These are phyloP conservation scores for Orbilia javanica DNA, from an alignment of 2,329 filamentous ascomycete genomes.

Conservation along the genomic window DNA sequence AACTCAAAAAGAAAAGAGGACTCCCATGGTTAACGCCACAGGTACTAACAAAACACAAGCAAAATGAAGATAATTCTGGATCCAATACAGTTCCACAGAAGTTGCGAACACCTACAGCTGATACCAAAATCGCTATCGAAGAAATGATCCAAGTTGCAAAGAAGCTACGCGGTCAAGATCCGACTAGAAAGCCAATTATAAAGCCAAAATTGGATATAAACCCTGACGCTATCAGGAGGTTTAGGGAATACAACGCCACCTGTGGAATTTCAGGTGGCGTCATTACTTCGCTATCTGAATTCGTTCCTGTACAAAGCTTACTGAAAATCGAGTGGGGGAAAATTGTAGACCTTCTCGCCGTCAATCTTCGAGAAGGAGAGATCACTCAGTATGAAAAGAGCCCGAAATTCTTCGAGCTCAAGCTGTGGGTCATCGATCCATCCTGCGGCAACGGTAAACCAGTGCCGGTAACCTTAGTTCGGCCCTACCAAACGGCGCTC, in stretches of 20 bases:
- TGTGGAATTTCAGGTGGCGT: conserved; percentile 32
- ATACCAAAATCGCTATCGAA: conserved; percentile 13
- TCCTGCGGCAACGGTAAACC: conserved; percentile 57
- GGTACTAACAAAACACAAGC: background rate
- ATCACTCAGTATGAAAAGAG: conserved; percentile 50
- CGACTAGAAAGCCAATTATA: conserved; percentile 14
- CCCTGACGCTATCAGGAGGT: conserved; percentile 27
- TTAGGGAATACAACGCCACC: conserved; percentile 25
- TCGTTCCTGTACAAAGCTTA: conserved; percentile 58
- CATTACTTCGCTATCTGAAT: conserved; percentile 60
- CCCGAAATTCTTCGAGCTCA: conserved; percentile 60
- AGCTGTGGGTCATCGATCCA: conserved; percentile 60
- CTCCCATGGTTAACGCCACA: conserved; percentile 46
- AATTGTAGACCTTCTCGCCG: conserved; percentile 60
- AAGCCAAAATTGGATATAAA: conserved; percentile 32
- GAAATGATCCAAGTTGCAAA: conserved; percentile 15
- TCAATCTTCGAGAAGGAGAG: conserved; percentile 57
- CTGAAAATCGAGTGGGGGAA: conserved; percentile 59
- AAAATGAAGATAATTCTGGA: background rate
- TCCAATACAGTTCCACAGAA: conserved; percentile 25
- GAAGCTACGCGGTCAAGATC: conserved; percentile 4
- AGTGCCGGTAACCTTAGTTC: conserved; percentile 57
- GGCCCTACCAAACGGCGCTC: conserved; percentile 60
- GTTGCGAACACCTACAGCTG: conserved; percentile 2
- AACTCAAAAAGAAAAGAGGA: conserved; percentile 4